These are phyloP conservation scores for Diospyros lotus DNA, from an alignment of 148 eudicot species.

Conservation along the genomic window DNA sequence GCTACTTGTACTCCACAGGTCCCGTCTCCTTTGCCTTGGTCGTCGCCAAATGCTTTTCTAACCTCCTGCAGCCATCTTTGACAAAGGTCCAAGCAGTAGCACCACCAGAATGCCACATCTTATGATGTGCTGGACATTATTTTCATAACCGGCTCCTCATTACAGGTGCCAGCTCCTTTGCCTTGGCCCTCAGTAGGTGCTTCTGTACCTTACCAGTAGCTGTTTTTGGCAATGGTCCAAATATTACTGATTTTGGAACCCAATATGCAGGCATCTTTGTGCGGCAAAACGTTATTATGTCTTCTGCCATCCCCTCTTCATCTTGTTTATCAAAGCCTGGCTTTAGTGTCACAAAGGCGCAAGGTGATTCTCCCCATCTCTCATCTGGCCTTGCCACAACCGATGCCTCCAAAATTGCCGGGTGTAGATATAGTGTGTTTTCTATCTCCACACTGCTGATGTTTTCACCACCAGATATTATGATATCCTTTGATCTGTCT, in stretches of 20 bases:
- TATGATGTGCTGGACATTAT: neutral
- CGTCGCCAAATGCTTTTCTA: slow-evolving; percentile 82
- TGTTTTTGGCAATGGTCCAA: slow-evolving; percentile 84
- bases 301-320: slow-evolving; percentile 48
- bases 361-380: slow-evolving; percentile 87
- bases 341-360: slow-evolving; percentile 86
- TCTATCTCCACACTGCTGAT: slow-evolving; percentile 91
- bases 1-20: slow-evolving; percentile 32
- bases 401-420: slow-evolving; percentile 61
- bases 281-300: slow-evolving; percentile 71
- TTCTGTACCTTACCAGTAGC: slow-evolving; percentile 97
- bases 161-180: slow-evolving; percentile 84
- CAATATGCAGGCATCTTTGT: slow-evolving; percentile 80
- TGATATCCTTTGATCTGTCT: slow-evolving; percentile 90
- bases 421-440: slow-evolving; percentile 61
- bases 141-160: slow-evolving; percentile 56
- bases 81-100: slow-evolving; percentile 67
- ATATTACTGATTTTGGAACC: slow-evolving; percentile 83
- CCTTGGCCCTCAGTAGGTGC: slow-evolving; percentile 73
- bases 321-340: slow-evolving; percentile 36
- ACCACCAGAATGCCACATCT: too few species aligned
- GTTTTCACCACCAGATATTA: slow-evolving; percentile 94
- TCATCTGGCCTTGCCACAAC: slow-evolving; percentile 84
- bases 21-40: slow-evolving; percentile 88
- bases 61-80: slow-evolving; percentile 95